Conservation (phyloP, 2,329 filamentous ascomycete species). For the Penicillium sp. region DNA sequence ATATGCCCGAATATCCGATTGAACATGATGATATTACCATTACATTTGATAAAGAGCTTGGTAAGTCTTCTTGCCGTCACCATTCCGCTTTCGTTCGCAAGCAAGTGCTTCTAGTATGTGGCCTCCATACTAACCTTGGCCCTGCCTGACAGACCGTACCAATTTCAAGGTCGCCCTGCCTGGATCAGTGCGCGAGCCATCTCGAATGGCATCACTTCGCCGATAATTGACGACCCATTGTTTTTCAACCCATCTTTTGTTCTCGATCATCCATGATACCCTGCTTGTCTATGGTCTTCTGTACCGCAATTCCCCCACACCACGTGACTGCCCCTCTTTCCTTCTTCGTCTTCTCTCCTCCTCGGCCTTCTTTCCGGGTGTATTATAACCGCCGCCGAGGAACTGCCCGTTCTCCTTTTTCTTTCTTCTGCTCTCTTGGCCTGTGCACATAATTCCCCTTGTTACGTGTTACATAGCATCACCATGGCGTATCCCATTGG, state of each 20-base stretch:
- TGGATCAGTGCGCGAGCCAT: constrained; percentile 41
- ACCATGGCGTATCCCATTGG: constrained; percentile 31
- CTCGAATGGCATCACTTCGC: constrained; percentile 44
- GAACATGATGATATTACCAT: constrained; percentile 92
- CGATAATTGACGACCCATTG: constrained; percentile 29
- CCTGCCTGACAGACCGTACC: constrained; percentile 33
- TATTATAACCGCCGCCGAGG: constrained; percentile 15
- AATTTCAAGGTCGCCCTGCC: constrained; percentile 42
- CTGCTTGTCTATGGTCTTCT: background rate
- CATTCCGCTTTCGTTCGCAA: background rate
- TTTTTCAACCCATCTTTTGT: background rate
- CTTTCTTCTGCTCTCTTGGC: background rate
- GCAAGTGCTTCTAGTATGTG: background rate
- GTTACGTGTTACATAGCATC: constrained; percentile 23
- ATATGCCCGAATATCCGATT: constrained; percentile 83
- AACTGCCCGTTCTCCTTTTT: background rate
- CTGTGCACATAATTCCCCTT: constrained; percentile 23
- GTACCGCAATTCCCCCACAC: constrained; percentile 8
- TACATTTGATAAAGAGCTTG: constrained; percentile 75
- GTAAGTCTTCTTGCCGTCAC: constrained; percentile 53
- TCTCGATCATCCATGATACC: background rate
- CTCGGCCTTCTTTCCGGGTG: constrained; percentile 9
- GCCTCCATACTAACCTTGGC: background rate
- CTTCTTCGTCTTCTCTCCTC: background rate
- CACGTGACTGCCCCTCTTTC: constrained; percentile 24